Base-by-base conservation (phyloP, 208 protist genomes). In the Zelonia costaricensis region DNA sequence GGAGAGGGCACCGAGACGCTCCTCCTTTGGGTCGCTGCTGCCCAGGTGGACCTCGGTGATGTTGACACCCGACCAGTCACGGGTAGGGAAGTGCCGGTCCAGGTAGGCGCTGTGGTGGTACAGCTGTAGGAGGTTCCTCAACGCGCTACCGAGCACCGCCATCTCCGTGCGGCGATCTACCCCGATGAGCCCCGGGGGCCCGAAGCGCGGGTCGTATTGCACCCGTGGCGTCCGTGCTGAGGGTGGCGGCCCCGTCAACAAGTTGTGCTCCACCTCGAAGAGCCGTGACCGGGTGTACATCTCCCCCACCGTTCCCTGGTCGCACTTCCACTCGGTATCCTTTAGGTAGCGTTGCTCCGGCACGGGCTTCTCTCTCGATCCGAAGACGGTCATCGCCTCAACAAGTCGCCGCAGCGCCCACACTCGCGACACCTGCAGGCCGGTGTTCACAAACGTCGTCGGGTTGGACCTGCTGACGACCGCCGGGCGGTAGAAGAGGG, bases 381-480 rank as follows among this genome's bases (percentile, higher is more conserved):
- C 12, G 63, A 63, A 76, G 23, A 20, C 22, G 35, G 55, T 42
- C 12, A 76, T 15, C 1, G 58, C 25, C n/a, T 40, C 23, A 15
- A 57, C 59, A 27, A 78, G 43, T 23, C 42, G 23, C 44, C 62
- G 54, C 38, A 73, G 58, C 28, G 54, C 72, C 72, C 72, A 78
- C 53, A 73, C 72, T 8, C 72, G 72, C 27, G 72, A 59, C 10
- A 78, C 47, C 28, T 73, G 49, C 53, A 69, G 47, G 36, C 72
- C 72, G 25, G 59, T 53, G 46, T 71, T 78, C 25, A 78, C 47
- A 25, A 73, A n/a, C 3, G 35, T 48, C n/a, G 47, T 57, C 6
- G 65, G 45, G 61, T 64, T 73, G 0, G 62, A 28, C 4, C 30
- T 55, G 36, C 16, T 62, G 13, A 60, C 31, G 42, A 53, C 23